These are phyloP conservation scores for Cladorrhinum sp. DNA, from an alignment of 2,329 filamentous ascomycete species.

Conservation along the genomic window DNA sequence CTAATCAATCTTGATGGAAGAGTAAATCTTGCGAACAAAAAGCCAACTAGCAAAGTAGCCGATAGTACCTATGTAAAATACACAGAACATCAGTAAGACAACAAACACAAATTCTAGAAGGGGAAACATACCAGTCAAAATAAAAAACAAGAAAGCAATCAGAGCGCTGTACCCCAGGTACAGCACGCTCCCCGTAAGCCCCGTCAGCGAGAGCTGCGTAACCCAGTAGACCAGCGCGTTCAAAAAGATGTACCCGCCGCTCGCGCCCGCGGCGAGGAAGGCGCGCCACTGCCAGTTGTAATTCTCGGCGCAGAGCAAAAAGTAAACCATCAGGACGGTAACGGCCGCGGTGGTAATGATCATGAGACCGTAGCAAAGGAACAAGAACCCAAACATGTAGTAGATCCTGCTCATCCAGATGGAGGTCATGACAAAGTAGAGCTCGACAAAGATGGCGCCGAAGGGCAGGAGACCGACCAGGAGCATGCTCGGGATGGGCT, in stretches of 20 bases:
- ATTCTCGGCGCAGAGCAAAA: conserved; percentile 91
- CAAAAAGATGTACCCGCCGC: conserved; percentile 84
- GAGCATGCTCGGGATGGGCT: conserved; percentile 83
- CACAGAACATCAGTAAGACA: background rate
- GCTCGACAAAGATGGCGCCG: conserved; percentile 93
- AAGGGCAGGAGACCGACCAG: conserved; percentile 92
- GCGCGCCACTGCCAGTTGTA: conserved; percentile 99
- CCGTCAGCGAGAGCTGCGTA: conserved; percentile 80
- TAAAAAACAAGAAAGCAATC: conserved; percentile 87
- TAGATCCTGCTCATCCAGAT: conserved; percentile 99
- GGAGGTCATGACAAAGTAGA: conserved; percentile 99
- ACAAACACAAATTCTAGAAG: conserved; percentile 31
- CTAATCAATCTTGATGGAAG: conserved; percentile 97
- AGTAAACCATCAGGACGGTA: conserved; percentile 93
- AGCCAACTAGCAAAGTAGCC: conserved; percentile 94
- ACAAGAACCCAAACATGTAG: conserved; percentile 99
- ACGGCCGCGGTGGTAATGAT: conserved; percentile 91
- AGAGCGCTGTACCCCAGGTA: conserved; percentile 92
- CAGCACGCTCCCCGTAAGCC: conserved; percentile 80
- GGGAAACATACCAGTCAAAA: conserved; percentile 85
- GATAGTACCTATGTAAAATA: conserved; percentile 68
- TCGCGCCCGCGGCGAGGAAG: conserved; percentile 88
- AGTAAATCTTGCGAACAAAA: conserved; percentile 91
- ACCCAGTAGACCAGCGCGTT: conserved; percentile 91
- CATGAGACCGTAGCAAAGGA: conserved; percentile 96